phyloP scores from a whole-genome alignment of 495 filamentous ascomycete species.

The Hypoxylon rickii region DNA sequence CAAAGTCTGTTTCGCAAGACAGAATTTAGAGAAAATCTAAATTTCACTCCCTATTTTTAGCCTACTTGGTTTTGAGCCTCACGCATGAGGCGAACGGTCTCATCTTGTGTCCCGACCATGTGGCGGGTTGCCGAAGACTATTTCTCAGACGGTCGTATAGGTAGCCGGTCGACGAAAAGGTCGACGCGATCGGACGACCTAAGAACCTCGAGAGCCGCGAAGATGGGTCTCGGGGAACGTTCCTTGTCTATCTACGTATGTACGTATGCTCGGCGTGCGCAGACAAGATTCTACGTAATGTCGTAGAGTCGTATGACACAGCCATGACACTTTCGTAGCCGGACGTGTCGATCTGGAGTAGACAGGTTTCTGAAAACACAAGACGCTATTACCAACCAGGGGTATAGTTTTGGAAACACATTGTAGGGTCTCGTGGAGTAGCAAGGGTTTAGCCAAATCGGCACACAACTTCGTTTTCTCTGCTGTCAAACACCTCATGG shows the following conservation, averaged over 20 bases:
- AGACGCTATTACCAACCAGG: slow-evolving; percentile 27
- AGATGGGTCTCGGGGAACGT: slow-evolving; percentile 14
- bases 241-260: too few species aligned
- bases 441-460: slow-evolving; percentile 9
- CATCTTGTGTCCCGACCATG: slow-evolving; percentile 19
- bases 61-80: slow-evolving; percentile 25
- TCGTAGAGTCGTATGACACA: slow-evolving; percentile 35
- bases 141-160: slow-evolving; percentile 7
- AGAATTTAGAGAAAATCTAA: slow-evolving; percentile 12
- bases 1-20: slow-evolving; percentile 14
- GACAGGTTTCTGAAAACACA: slow-evolving; percentile 29
- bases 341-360: slow-evolving; percentile 43
- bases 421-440: slow-evolving; percentile 32
- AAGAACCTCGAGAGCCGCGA: slow-evolving; percentile 25
- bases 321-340: slow-evolving; percentile 35
- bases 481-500: slow-evolving; percentile 13
- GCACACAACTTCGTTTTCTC: slow-evolving; percentile 7
- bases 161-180: slow-evolving; percentile 13
- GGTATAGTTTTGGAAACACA: slow-evolving; percentile 33
- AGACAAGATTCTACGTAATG: slow-evolving; percentile 22
- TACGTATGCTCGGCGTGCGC: slow-evolving; percentile 8
- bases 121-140: slow-evolving; percentile 17
- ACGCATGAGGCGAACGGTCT: slow-evolving; percentile 16
- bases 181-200: slow-evolving; percentile 16
- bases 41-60: slow-evolving; percentile 31